Evolutionary conservation across 352 stramenopile species (phyloP).

Genomic region (Pythium pectinolyticum): DNA sequence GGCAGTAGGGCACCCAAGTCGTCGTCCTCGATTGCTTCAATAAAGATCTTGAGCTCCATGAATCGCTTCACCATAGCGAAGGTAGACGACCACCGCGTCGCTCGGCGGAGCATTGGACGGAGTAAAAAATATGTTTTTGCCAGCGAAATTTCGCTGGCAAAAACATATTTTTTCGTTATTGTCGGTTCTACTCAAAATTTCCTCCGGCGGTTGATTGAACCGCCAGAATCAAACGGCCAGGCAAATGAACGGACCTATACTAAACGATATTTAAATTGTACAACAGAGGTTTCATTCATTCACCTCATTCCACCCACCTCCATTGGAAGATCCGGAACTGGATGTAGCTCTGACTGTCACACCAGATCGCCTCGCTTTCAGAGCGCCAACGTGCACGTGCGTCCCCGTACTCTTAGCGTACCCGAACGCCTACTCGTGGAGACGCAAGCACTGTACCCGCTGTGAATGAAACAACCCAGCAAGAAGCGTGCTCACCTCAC

Average conservation of each 20-base stretch:
- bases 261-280: neutral
- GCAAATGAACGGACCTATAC: neutral
- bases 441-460: neutral
- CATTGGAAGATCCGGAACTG: neutral
- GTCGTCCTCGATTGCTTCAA: neutral
- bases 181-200: neutral
- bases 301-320: neutral
- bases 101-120: neutral
- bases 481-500: neutral
- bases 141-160: no score
- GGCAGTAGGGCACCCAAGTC: neutral
- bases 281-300: neutral
- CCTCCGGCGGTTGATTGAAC: neutral
- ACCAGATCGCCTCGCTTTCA: neutral
- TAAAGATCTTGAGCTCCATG: neutral
- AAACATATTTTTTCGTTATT: no score
- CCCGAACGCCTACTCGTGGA: neutral
- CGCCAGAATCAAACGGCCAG: neutral
- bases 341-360: neutral
- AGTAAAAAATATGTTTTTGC: no score
- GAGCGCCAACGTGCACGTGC: neutral
- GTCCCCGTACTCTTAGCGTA: neutral
- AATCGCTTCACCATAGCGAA: neutral
- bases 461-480: neutral
- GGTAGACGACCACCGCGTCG: neutral